Evolutionary conservation across 139 green algal species (phyloP).

Genomic region (Tetradesmus obliquus): DNA sequence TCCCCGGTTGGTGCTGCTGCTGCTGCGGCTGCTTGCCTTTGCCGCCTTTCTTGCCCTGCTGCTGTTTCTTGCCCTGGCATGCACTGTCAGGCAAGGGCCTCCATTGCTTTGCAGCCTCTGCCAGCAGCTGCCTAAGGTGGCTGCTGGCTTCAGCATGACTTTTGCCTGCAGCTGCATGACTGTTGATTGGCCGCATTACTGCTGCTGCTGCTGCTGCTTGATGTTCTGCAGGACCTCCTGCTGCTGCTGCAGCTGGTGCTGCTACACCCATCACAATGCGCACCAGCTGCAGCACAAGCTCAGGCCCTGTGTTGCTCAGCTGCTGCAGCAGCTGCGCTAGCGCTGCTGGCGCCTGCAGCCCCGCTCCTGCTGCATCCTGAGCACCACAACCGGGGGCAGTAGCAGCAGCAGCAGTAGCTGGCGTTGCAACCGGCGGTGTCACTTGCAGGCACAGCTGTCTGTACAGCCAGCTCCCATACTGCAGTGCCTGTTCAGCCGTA

Average conservation of each 20-base stretch:
- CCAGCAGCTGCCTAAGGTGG: neutral
- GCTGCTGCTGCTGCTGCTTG: conserved; percentile 7
- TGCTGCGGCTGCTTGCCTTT: neutral
- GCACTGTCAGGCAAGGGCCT: neutral
- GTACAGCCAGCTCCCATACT: neutral
- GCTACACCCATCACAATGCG: neutral
- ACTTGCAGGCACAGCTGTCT: neutral
- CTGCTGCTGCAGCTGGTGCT: neutral
- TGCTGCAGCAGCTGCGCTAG: neutral
- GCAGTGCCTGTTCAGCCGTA: neutral
- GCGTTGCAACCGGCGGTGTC: neutral
- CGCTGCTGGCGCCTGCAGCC: neutral
- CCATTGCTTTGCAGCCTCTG: neutral
- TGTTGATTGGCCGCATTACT: neutral
- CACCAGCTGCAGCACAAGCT: neutral
- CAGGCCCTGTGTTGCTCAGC: neutral
- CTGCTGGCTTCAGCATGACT: neutral
- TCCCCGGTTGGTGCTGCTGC: neutral
- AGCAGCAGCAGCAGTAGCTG: neutral
- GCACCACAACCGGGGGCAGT: neutral
- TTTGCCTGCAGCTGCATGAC: neutral
- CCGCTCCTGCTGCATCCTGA: neutral
- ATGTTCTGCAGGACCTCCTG: neutral
- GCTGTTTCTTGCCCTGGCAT: neutral
- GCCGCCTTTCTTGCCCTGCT: neutral